These are phyloP conservation scores for Lunasporangiospora selenospora DNA, from an alignment of 192 early-diverging fungal species.

Conservation along the genomic window DNA sequence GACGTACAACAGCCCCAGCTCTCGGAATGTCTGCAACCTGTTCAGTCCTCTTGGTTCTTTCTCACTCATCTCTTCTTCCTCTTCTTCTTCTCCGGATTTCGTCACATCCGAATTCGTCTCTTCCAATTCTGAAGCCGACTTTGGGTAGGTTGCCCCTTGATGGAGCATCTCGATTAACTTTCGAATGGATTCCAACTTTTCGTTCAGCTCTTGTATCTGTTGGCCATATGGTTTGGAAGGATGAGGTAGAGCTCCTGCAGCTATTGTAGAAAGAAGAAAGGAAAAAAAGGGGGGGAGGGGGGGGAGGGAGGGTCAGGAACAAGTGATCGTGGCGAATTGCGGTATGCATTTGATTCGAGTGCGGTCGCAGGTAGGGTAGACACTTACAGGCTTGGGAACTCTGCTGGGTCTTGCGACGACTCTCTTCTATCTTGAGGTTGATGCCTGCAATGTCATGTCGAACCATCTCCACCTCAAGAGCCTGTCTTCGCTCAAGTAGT, in stretches of 20 bases:
- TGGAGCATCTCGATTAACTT: constrained; percentile 8
- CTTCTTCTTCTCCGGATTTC: not conserved
- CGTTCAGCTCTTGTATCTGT: constrained; percentile 9
- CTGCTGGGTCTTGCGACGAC: not conserved
- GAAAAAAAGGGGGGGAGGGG: not conserved
- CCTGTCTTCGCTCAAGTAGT: constrained; percentile 4
- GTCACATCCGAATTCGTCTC: not conserved
- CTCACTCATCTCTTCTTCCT: not conserved
- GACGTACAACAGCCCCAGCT: constrained; percentile 13
- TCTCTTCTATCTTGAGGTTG: constrained; percentile 1
- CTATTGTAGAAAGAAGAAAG: not conserved
- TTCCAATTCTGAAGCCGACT: not conserved
- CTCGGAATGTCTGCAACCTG: constrained; percentile 1
- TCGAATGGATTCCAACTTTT: constrained; percentile 5
- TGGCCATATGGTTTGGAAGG: constrained; percentile 3
- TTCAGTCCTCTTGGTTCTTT: not conserved
- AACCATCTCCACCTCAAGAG: constrained; percentile 7
- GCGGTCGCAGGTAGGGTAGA: too few species aligned
- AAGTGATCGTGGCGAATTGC: too few species aligned
- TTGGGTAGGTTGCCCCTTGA: not conserved
- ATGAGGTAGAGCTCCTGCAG: constrained; percentile 8
- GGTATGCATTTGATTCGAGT: too few species aligned
- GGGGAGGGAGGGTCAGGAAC: not conserved
- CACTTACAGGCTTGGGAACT: too few species aligned
- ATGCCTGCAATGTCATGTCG: constrained; percentile 14